A percentile compares a stretch with the other conserved stretches of the same genome.
Evolutionary conservation across 2,329 filamentous ascomycete species (phyloP).

Genomic region (Fusarium sp.): DNA sequence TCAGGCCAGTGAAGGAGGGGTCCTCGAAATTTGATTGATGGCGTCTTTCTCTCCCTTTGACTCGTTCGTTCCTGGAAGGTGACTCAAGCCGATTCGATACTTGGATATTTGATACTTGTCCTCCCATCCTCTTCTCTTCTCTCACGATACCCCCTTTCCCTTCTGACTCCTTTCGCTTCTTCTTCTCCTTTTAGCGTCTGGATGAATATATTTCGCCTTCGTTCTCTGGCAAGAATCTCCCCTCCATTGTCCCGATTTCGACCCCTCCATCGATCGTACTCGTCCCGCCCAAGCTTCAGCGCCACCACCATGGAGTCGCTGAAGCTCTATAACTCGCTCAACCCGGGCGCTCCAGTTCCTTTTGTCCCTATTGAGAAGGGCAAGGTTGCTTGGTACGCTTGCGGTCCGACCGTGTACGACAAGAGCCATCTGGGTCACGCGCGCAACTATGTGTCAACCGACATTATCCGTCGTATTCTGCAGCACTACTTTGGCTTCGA

Average conservation of each 20-base stretch:
- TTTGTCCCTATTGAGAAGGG: constrained; percentile 76
- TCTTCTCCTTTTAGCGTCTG: constrained; percentile 40
- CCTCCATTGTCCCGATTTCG: constrained; percentile 37
- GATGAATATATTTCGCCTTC: constrained; percentile 50
- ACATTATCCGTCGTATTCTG: constrained; percentile 85
- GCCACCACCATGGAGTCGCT: constrained; percentile 61
- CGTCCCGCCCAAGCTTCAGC: constrained; percentile 39
- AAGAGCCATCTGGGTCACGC: constrained; percentile 84
- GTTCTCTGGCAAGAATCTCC: constrained; percentile 42
- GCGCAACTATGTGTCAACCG: constrained; percentile 88
- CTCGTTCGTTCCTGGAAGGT: constrained; percentile 11
- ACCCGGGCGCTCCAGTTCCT: constrained; percentile 71
- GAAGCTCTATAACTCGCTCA: constrained; percentile 82
- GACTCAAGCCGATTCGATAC: constrained; percentile 31
- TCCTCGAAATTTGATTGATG: constrained; percentile 31
- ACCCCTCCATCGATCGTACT: constrained; percentile 48
- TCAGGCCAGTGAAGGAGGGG: constrained; percentile 15
- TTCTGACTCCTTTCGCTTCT: constrained; percentile 18
- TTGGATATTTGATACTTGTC: constrained; percentile 31
- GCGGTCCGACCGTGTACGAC: constrained; percentile 86
- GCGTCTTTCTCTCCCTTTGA: constrained; percentile 37
- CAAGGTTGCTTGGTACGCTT: constrained; percentile 85
- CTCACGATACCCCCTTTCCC: constrained; percentile 28
- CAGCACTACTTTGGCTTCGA: constrained; percentile 83
- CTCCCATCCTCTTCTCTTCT: constrained; percentile 28